Percentiles rank a stretch among this genome's conserved stretches.
Conservation (phyloP, 2,329 filamentous ascomycete species). For the Huntiella moniliformis region DNA sequence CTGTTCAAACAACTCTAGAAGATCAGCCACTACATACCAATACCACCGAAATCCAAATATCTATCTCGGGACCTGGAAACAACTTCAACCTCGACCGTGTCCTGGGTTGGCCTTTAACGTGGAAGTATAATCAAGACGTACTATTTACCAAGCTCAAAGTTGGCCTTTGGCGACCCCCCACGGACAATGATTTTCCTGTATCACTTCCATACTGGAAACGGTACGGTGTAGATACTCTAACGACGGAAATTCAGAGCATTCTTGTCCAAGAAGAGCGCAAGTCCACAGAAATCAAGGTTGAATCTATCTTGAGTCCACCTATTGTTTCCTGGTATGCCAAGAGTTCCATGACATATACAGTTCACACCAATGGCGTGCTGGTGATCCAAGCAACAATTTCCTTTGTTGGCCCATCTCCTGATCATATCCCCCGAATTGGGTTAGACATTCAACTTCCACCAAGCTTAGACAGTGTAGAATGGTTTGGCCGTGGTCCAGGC, state of each 20-base stretch:
- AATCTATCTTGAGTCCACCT: constrained; percentile 40
- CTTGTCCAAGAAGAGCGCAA: neutral
- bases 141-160: neutral
- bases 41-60: neutral
- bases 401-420: constrained; percentile 27
- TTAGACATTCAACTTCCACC: constrained; percentile 27
- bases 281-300: constrained; percentile 22
- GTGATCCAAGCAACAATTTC: constrained; percentile 30
- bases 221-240: neutral
- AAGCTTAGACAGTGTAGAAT: constrained; percentile 26
- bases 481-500: constrained; percentile 49
- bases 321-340: constrained; percentile 42
- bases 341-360: constrained; percentile 33
- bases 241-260: neutral
- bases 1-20: neutral
- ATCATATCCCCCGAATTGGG: constrained; percentile 44
- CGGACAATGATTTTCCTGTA: constrained; percentile 5
- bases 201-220: constrained; percentile 1
- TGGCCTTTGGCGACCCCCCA: constrained; percentile 4
- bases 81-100: neutral
- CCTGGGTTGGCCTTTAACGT: neutral
- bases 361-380: constrained; percentile 27
- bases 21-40: neutral
- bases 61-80: neutral
- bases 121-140: constrained; percentile 7